Conservation (phyloP, 169 alveolate species). For the Amoebophrya sp. region DNA sequence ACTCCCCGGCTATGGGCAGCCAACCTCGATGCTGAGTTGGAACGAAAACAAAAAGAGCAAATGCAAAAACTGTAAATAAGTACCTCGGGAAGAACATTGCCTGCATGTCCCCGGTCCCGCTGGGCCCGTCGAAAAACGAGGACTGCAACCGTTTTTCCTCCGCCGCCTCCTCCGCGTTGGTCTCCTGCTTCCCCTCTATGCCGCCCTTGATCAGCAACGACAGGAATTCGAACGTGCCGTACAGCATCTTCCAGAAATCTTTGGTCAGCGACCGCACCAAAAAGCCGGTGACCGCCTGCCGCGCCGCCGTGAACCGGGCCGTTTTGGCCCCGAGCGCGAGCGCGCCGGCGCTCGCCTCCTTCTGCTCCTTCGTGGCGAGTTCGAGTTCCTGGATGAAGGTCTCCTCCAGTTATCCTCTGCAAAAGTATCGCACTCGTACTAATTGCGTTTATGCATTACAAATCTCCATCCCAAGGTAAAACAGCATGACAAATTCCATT, state of each 20-base stretch:
- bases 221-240: background rate
- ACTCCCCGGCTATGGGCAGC: too few relatives aligned
- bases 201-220: slow-evolving; percentile 19
- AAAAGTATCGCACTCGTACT: too few relatives aligned
- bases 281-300: background rate
- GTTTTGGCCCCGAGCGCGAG: too few relatives aligned
- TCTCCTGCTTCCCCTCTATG: slow-evolving; percentile 9
- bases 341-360: too few relatives aligned
- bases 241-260: background rate
- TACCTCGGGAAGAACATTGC: background rate
- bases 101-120: background rate
- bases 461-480: too few relatives aligned
- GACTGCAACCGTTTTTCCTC: background rate
- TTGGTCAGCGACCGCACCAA: background rate
- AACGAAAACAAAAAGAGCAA: too few relatives aligned
- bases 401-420: too few relatives aligned
- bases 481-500: too few relatives aligned
- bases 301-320: too few relatives aligned
- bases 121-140: background rate
- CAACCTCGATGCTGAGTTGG: too few relatives aligned
- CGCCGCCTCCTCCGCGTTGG: background rate
- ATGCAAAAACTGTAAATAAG: too few relatives aligned
- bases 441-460: too few relatives aligned
- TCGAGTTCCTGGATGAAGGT: background rate
- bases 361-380: background rate